Percentiles rank a stretch among this genome's conserved stretches.
phyloP scores from a whole-genome alignment of 805 yeast genomes.

The Lachancea thermotolerans region DNA sequence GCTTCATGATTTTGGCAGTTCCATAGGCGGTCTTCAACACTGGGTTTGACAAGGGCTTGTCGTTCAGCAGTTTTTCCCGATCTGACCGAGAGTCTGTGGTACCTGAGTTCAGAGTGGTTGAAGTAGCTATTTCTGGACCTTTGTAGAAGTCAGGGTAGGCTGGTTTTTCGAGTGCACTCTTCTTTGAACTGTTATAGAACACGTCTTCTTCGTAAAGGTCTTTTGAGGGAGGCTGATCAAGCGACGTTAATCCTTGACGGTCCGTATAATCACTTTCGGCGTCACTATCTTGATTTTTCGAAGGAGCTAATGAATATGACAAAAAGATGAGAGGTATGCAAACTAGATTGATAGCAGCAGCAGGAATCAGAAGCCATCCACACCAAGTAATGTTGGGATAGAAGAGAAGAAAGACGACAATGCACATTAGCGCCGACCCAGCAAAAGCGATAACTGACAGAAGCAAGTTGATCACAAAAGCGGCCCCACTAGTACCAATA shows the following conservation, averaged over 20 bases:
- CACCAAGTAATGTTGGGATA: slow-evolving; percentile 64
- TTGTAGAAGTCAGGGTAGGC: slow-evolving; percentile 9
- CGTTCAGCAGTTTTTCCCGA: slow-evolving; percentile 4
- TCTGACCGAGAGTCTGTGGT: slow-evolving; percentile 8
- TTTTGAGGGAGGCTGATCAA: not conserved
- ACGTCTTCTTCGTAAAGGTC: slow-evolving; percentile 2
- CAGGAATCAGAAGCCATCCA: slow-evolving; percentile 65
- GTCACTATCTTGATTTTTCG: slow-evolving; percentile 17
- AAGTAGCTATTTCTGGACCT: slow-evolving; percentile 9
- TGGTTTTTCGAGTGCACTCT: slow-evolving; percentile 1
- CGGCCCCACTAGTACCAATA: slow-evolving; percentile 15
- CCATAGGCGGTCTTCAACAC: not conserved
- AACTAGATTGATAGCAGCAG: slow-evolving; percentile 51
- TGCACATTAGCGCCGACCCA: slow-evolving; percentile 46
- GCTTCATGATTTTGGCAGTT: not conserved
- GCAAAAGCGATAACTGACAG: slow-evolving; percentile 45
- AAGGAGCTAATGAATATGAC: slow-evolving; percentile 24
- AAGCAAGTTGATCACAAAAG: slow-evolving; percentile 40
- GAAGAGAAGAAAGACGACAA: slow-evolving; percentile 51
- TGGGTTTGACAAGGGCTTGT: not conserved
- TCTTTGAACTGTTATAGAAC: not conserved
- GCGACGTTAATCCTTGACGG: not conserved
- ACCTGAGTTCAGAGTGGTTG: slow-evolving; percentile 8
- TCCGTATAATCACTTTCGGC: not conserved
- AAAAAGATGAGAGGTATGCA: slow-evolving; percentile 45